Evolutionary conservation across 2,329 filamentous ascomycete species (phyloP).

Genomic region (Lachnellula hyalina): DNA sequence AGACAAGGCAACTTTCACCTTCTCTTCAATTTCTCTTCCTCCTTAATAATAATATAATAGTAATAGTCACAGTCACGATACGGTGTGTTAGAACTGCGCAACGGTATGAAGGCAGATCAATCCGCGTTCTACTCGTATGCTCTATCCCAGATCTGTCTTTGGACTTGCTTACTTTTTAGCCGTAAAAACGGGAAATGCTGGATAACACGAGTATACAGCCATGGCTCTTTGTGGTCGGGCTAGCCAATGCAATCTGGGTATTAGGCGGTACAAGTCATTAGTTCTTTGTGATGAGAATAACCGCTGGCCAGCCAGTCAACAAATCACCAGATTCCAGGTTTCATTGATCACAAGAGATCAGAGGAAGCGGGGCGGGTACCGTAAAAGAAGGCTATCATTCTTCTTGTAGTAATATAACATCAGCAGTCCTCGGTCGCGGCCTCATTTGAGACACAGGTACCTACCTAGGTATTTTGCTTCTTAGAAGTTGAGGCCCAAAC

Average conservation of each 20-base stretch:
- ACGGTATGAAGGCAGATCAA: neutral
- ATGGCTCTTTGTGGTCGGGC: conserved; percentile 1
- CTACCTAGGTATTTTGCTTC: neutral
- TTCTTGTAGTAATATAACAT: neutral
- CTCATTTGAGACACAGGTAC: neutral
- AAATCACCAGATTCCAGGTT: neutral
- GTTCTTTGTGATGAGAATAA: conserved; percentile 16
- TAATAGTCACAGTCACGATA: neutral
- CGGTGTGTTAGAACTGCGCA: no score
- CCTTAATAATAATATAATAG: neutral
- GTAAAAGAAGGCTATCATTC: neutral
- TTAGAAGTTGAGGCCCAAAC: neutral
- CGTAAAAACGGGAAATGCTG: neutral
- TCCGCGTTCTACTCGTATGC: neutral
- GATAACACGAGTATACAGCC: neutral
- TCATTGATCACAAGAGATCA: no score
- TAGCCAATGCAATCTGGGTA: conserved; percentile 11
- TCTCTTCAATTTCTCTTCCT: neutral
- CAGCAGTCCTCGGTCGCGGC: neutral
- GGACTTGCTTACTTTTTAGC: neutral
- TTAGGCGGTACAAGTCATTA: neutral
- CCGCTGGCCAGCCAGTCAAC: conserved; percentile 3
- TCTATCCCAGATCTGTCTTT: neutral
- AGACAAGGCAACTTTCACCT: neutral
- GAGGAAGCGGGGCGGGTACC: no score